A percentile compares a stretch with the other conserved stretches of the same genome.
phyloP scores from a whole-genome alignment of 2,329 filamentous ascomycete species.

The Diplodia seriata region DNA sequence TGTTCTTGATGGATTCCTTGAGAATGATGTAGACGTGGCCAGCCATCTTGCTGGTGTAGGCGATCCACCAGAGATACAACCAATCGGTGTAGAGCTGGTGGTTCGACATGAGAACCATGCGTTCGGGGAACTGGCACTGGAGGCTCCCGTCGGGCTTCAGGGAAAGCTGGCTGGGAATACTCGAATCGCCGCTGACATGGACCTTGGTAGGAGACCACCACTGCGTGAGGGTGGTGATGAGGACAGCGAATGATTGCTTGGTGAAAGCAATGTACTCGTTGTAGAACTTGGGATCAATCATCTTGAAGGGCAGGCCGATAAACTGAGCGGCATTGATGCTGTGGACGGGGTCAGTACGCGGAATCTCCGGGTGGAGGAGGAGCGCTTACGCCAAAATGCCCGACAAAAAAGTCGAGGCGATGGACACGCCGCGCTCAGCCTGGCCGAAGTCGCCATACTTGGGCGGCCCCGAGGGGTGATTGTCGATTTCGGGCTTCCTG shows the following conservation, averaged over 20 bases:
- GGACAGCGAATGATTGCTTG: conserved; percentile 81
- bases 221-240: conserved; percentile 80
- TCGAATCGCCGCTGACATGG: conserved; percentile 81
- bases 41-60: conserved; percentile 84
- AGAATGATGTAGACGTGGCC: conserved; percentile 89
- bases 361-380: neutral
- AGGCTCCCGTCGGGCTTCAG: conserved; percentile 74
- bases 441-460: conserved; percentile 57
- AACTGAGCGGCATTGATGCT: conserved; percentile 72
- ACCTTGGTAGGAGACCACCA: conserved; percentile 88
- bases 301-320: conserved; percentile 77
- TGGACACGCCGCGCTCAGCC: conserved; percentile 58
- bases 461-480: conserved; percentile 53
- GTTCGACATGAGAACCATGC: conserved; percentile 84
- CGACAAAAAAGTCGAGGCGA: conserved; percentile 59
- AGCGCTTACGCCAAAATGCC: conserved; percentile 54
- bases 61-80: conserved; percentile 93
- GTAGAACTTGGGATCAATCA: conserved; percentile 77
- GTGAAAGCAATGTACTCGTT: conserved; percentile 87
- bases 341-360: neutral
- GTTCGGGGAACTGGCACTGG: conserved; percentile 79
- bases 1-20: conserved; percentile 83
- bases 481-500: conserved; percentile 51
- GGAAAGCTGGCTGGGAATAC: conserved; percentile 76
- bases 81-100: conserved; percentile 88